phyloP scores from a whole-genome alignment of 768 basidiomycete species.

The Cantharellus anzutake region DNA sequence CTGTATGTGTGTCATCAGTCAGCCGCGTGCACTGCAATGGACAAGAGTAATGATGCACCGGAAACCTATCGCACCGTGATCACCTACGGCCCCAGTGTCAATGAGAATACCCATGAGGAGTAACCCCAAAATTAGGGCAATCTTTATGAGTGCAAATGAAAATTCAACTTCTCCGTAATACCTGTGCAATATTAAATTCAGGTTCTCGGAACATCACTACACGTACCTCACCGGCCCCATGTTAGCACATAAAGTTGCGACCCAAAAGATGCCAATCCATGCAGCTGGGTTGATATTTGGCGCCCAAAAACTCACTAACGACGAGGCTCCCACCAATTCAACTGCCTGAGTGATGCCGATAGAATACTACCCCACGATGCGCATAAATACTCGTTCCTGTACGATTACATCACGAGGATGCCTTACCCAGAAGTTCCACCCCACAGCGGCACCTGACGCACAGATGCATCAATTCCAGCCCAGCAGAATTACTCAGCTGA shows the following conservation, averaged over 20 bases:
- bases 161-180: conserved; percentile 8
- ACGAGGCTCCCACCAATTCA: conserved; percentile 10
- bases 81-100: conserved; percentile 9
- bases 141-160: conserved; percentile 10
- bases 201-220: conserved; percentile 1
- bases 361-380: conserved; percentile 2
- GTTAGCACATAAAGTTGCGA: conserved; percentile 3
- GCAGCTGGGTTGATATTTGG: not conserved
- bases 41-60: conserved; percentile 2
- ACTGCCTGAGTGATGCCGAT: conserved; percentile 9
- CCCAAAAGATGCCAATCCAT: conserved; percentile 8
- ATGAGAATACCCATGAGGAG: conserved; percentile 9
- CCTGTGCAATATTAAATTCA: not conserved
- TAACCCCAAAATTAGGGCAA: conserved; percentile 4
- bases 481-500: too few relatives aligned
- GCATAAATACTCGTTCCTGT: not conserved
- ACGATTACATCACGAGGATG: not conserved
- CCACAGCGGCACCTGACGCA: conserved; percentile 7
- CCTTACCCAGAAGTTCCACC: conserved; percentile 8
- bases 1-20: not conserved
- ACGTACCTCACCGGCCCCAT: conserved; percentile 6
- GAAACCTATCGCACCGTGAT: conserved; percentile 3
- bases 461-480: too few relatives aligned
- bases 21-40: not conserved
- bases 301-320: conserved; percentile 1